Evolutionary conservation across 2,329 filamentous ascomycete species (phyloP).

Genomic region (Trichoderma polysporum): DNA sequence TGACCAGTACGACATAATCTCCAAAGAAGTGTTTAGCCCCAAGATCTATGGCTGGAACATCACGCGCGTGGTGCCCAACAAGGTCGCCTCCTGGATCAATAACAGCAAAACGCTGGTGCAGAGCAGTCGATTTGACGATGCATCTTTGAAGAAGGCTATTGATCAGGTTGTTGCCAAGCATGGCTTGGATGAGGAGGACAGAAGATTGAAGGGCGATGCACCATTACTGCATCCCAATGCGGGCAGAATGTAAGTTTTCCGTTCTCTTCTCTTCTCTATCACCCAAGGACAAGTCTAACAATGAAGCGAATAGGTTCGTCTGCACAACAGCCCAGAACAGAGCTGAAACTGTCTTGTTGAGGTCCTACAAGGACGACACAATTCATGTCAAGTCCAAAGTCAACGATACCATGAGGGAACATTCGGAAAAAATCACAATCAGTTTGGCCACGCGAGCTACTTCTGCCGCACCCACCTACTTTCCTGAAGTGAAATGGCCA

Average conservation of each 20-base stretch:
- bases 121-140: conserved; percentile 6
- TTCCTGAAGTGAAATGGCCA: conserved; percentile 11
- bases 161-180: conserved; percentile 9
- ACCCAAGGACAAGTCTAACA: background rate
- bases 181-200: conserved; percentile 8
- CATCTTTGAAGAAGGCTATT: conserved; percentile 6
- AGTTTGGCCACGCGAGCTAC: conserved; percentile 8
- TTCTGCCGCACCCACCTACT: conserved; percentile 8
- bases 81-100: conserved; percentile 4
- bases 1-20: background rate
- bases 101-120: conserved; percentile 15
- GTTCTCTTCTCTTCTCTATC: no score
- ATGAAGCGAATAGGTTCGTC: background rate
- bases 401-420: conserved; percentile 4
- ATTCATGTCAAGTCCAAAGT: background rate
- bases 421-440: background rate
- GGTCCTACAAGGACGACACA: conserved; percentile 14
- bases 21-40: conserved; percentile 13
- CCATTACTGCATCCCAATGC: background rate
- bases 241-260: background rate
- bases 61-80: conserved; percentile 1
- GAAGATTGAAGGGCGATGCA: background rate
- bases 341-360: conserved; percentile 9
- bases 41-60: conserved; percentile 4
- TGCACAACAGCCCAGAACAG: conserved; percentile 15